Evolutionary conservation across 768 basidiomycete genomes (phyloP).

Genomic region (Boletus barrowsii): DNA sequence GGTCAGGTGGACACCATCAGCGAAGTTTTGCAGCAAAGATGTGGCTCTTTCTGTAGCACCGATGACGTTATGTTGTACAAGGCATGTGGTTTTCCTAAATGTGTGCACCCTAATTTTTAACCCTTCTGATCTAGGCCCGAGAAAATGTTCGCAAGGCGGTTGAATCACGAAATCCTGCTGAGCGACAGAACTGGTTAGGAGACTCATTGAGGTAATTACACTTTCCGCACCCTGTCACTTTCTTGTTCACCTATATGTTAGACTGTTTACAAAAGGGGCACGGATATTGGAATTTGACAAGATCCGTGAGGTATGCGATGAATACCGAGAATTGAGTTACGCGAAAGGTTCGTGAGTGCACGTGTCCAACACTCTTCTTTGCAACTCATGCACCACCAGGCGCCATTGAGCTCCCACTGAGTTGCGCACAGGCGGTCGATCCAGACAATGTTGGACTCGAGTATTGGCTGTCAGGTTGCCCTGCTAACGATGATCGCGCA

Average conservation of each 20-base stretch:
- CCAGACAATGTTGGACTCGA: slow-evolving; percentile 69
- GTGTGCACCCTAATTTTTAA: slow-evolving; percentile 1
- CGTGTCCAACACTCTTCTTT: not conserved
- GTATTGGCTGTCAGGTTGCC: slow-evolving; percentile 67
- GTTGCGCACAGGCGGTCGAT: slow-evolving; percentile 79
- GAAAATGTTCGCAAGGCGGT: slow-evolving; percentile 91
- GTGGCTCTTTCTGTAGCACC: slow-evolving; percentile 96
- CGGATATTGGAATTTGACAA: slow-evolving; percentile 80
- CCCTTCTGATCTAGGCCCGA: slow-evolving; percentile 58
- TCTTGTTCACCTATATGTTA: slow-evolving; percentile 29
- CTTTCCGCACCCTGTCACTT: not conserved
- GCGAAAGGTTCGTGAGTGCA: slow-evolving; percentile 59
- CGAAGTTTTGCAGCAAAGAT: slow-evolving; percentile 89
- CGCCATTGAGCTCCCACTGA: slow-evolving; percentile 79
- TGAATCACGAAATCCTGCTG: slow-evolving; percentile 68
- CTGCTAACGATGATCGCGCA: slow-evolving; percentile 56
- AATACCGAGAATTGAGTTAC: slow-evolving; percentile 83
- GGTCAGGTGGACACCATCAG: slow-evolving; percentile 92
- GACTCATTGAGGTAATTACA: slow-evolving; percentile 77
- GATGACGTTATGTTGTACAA: slow-evolving; percentile 99
- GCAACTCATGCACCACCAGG: slow-evolving; percentile 42
- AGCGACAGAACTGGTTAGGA: slow-evolving; percentile 74
- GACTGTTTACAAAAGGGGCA: slow-evolving; percentile 87
- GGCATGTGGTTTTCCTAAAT: slow-evolving; percentile 38
- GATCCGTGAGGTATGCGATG: slow-evolving; percentile 81